phyloP scores from a whole-genome alignment of 257 asterid genomes.

The Fraxinus quadrangulata region DNA sequence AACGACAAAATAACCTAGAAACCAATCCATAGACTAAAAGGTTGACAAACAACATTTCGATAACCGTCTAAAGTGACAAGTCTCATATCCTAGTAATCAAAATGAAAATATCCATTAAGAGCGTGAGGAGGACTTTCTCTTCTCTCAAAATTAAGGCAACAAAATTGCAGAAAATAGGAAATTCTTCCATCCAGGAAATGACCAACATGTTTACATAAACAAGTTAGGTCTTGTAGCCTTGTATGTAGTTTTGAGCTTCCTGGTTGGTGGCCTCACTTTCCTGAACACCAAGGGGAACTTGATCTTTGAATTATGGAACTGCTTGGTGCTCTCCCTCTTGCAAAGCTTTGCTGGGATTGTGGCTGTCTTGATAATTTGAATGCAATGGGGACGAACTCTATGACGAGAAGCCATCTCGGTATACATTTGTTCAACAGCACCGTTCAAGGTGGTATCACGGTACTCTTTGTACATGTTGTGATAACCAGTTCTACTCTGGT shows the following conservation, averaged over 20 bases:
- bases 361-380: constrained; percentile 90
- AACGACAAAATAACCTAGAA: neutral
- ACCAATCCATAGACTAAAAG: neutral
- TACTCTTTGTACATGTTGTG: constrained; percentile 95
- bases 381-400: constrained; percentile 79
- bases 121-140: neutral
- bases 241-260: constrained; percentile 74
- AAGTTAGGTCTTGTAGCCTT: constrained; percentile 70
- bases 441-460: constrained; percentile 89
- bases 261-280: constrained; percentile 69
- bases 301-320: constrained; percentile 77
- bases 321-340: constrained; percentile 88
- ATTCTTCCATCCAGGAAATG: neutral
- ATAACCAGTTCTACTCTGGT: constrained; percentile 88
- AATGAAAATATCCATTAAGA: neutral
- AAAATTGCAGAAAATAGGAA: neutral
- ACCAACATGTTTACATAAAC: constrained; percentile 45
- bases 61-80: neutral
- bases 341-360: constrained; percentile 85
- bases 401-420: constrained; percentile 97
- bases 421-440: constrained; percentile 88
- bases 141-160: neutral
- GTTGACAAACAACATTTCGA: neutral
- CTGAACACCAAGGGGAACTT: constrained; percentile 74
- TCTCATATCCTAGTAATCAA: neutral